Evolutionary conservation across 176 grass and related monocot species (phyloP).

Genomic region (Aegilops speltoides): DNA sequence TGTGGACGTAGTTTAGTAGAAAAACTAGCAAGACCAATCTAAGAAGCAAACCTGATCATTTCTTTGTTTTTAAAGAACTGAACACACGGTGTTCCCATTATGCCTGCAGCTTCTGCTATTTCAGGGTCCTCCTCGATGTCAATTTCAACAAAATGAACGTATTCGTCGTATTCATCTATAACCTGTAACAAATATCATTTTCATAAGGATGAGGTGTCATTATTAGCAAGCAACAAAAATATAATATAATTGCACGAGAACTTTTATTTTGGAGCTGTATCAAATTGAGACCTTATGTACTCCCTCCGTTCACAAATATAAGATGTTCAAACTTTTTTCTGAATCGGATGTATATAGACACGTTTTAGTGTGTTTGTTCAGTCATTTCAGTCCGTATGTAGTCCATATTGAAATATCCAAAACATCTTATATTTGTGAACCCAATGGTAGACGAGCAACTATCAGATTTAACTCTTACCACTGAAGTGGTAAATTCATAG

Average conservation of each 20-base stretch:
- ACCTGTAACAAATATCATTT: slow-evolving; percentile 55
- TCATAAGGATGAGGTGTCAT: neutral
- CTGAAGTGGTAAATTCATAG: neutral
- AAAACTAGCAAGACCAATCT: neutral
- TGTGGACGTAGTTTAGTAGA: neutral
- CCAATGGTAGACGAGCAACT: slow-evolving; percentile 17
- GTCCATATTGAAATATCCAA: no score
- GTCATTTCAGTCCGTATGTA: no score
- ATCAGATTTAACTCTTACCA: neutral
- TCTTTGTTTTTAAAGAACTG: slow-evolving; percentile 99
- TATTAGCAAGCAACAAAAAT: slow-evolving; percentile 22
- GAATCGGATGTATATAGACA: no score
- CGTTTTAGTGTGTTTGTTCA: no score
- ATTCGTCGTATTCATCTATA: slow-evolving; percentile 72
- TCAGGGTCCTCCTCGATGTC: slow-evolving; percentile 99
- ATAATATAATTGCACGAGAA: neutral
- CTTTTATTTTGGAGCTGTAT: neutral
- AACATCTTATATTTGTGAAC: no score
- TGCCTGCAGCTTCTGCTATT: slow-evolving; percentile 97
- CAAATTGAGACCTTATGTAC: no score
- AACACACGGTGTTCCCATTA: slow-evolving; percentile 99
- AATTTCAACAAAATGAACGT: slow-evolving; percentile 97
- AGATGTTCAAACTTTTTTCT: no score
- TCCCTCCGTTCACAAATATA: no score
- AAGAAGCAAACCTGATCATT: slow-evolving; percentile 81